Evolutionary conservation across 2,329 filamentous ascomycete genomes (phyloP).

Genomic region (Madurella fahalii): DNA sequence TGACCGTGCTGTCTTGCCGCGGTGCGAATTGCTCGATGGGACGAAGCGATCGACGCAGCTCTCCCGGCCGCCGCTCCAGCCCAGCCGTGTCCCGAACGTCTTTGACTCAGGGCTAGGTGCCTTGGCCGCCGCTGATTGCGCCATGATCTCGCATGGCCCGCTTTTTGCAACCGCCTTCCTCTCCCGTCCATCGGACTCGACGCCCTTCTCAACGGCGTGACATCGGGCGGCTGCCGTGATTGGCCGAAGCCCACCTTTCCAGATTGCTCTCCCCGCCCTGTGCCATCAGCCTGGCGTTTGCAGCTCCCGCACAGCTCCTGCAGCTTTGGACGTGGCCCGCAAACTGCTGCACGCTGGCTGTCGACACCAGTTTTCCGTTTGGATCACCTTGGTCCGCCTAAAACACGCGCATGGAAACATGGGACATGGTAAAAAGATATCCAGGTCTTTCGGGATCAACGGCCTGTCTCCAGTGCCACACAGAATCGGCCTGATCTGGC

Average conservation of each 20-base stretch:
- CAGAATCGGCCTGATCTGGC: background rate
- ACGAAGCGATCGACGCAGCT: too few species aligned
- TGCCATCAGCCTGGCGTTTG: slow-evolving; percentile 19
- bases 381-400: background rate
- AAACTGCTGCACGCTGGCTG: background rate
- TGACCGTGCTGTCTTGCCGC: too few species aligned
- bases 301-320: slow-evolving; percentile 8
- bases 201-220: slow-evolving; percentile 22
- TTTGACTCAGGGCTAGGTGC: background rate
- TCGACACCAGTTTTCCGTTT: background rate
- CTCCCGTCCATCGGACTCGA: slow-evolving; percentile 4
- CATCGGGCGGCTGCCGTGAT: slow-evolving; percentile 19
- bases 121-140: slow-evolving; percentile 12
- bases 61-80: too few species aligned
- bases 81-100: background rate
- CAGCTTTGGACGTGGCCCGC: background rate
- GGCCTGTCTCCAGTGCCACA: background rate
- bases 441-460: background rate
- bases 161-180: slow-evolving; percentile 4
- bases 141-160: slow-evolving; percentile 12
- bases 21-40: too few species aligned
- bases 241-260: slow-evolving; percentile 3
- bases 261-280: slow-evolving; percentile 6
- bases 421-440: background rate
- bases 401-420: background rate